These are phyloP conservation scores for Ceratocystis albifundus DNA, from an alignment of 2,329 filamentous ascomycete genomes.

Conservation along the genomic window DNA sequence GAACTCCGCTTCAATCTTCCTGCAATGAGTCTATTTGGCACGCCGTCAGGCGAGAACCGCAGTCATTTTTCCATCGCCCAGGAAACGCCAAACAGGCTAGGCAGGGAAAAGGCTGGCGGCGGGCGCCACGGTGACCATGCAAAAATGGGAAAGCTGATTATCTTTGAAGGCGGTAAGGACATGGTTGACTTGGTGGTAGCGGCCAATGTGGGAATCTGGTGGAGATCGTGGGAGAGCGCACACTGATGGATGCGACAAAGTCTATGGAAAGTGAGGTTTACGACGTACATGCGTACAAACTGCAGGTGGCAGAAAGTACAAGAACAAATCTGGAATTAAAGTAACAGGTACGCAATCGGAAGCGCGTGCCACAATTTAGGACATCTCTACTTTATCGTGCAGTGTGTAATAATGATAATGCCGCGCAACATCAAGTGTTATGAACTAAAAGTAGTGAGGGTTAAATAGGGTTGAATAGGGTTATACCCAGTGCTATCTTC, in stretches of 20 bases:
- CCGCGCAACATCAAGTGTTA: too few species aligned
- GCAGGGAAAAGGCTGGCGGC: slow-evolving; percentile 73
- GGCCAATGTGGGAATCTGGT: slow-evolving; percentile 87
- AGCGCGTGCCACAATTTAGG: too few species aligned
- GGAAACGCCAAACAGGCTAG: slow-evolving; percentile 56
- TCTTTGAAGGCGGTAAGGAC: slow-evolving; percentile 80
- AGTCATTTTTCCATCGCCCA: slow-evolving; percentile 31
- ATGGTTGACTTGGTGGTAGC: slow-evolving; percentile 92
- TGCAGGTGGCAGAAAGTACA: not conserved
- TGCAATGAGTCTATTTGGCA: slow-evolving; percentile 39
- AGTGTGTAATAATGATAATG: too few species aligned
- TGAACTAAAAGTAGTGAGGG: too few species aligned
- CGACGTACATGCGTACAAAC: not conserved
- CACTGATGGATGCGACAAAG: slow-evolving; percentile 23
- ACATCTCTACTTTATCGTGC: too few species aligned
- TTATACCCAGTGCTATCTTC: too few species aligned
- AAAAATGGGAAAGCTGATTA: slow-evolving; percentile 86
- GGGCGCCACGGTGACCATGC: slow-evolving; percentile 75
- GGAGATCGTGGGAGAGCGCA: slow-evolving; percentile 66
- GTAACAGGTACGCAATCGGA: too few species aligned
- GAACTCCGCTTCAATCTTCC: slow-evolving; percentile 87
- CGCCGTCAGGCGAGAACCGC: slow-evolving; percentile 30
- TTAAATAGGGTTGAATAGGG: too few species aligned
- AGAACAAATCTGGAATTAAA: too few species aligned
- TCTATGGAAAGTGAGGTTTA: not conserved